phyloP scores from a whole-genome alignment of 2,329 filamentous ascomycete species.

The Sclerotinia glacialis region DNA sequence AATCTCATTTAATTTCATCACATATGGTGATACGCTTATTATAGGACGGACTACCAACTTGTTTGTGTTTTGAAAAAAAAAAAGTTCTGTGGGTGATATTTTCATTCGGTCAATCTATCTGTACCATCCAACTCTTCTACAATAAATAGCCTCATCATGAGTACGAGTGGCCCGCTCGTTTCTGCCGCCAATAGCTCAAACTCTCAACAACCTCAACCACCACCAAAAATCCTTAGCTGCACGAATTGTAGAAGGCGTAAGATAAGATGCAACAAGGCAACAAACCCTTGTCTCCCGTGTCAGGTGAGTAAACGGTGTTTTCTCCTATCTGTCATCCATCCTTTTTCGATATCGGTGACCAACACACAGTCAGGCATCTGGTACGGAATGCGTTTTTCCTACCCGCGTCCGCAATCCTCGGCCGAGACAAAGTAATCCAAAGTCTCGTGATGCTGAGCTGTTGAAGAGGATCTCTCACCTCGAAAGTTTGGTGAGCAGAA shows the following conservation, averaged over 20 bases:
- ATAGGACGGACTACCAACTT: background rate
- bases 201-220: background rate
- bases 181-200: constrained; percentile 3
- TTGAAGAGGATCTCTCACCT: constrained; percentile 23
- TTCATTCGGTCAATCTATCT: background rate
- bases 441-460: constrained; percentile 22
- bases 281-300: constrained; percentile 22
- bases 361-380: constrained; percentile 9
- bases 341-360: background rate
- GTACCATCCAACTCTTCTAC: background rate
- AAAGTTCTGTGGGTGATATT: background rate
- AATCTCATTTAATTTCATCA: background rate
- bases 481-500: constrained; percentile 22
- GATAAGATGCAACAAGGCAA: constrained; percentile 23
- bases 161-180: background rate
- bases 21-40: background rate
- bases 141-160: constrained; percentile 1
- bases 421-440: constrained; percentile 12
- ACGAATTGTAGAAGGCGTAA: constrained; percentile 23
- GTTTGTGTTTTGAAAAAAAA: background rate
- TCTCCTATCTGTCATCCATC: background rate
- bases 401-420: constrained; percentile 15
- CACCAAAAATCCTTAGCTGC: constrained; percentile 21
- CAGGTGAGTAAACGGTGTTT: constrained; percentile 10
- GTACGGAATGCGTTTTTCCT: constrained; percentile 21